A percentile compares a stretch with the other conserved stretches of the same genome.
These are phyloP conservation scores for Atalantia buxifolia DNA, from an alignment of 345 rosid species.

Conservation along the genomic window DNA sequence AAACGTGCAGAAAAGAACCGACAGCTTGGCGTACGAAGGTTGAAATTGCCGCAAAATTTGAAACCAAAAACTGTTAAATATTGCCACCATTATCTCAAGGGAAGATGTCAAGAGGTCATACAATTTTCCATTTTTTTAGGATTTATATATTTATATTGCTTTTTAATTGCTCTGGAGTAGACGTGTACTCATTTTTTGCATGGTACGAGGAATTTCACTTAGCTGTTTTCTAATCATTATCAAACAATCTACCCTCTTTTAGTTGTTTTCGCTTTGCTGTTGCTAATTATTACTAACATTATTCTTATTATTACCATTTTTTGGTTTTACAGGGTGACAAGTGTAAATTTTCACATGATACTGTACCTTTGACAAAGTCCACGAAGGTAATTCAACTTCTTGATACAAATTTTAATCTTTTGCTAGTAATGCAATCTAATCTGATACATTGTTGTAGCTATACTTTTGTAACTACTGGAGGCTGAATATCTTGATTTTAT, in stretches of 20 bases:
- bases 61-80: conserved; percentile 49
- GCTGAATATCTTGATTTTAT: neutral
- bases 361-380: conserved; percentile 74
- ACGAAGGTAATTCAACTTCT: conserved; percentile 26
- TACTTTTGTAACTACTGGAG: neutral
- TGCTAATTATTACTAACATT: neutral
- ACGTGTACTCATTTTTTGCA: neutral
- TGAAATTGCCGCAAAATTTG: conserved; percentile 62
- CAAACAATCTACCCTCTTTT: neutral
- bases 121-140: neutral
- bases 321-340: conserved; percentile 56
- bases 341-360: conserved; percentile 90
- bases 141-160: neutral
- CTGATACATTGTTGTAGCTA: neutral
- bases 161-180: neutral
- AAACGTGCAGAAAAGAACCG: conserved; percentile 70
- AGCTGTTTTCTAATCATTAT: neutral
- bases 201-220: neutral
- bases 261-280: neutral
- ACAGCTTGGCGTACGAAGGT: conserved; percentile 78
- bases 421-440: neutral
- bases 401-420: neutral
- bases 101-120: conserved; percentile 79
- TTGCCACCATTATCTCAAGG: conserved; percentile 77
- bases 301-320: neutral